Conservation (phyloP, 345 rosid species). For the Boechera divaricarpa region DNA sequence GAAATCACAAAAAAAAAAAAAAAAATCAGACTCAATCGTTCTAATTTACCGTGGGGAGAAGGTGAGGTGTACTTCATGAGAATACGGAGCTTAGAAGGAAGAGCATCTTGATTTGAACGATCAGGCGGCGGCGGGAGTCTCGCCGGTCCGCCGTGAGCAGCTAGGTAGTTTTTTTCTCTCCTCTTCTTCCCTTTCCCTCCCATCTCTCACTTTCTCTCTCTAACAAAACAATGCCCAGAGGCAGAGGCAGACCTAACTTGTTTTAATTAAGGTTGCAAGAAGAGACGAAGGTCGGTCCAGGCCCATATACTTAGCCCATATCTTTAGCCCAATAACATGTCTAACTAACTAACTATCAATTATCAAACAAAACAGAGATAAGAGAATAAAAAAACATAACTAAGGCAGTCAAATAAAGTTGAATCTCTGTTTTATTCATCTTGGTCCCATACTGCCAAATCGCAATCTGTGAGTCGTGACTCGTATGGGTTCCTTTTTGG, state of each 20-base stretch:
- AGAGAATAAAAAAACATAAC: not conserved
- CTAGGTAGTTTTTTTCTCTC: slow-evolving; percentile 82
- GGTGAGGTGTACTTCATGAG: slow-evolving; percentile 65
- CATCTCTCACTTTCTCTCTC: slow-evolving; percentile 50
- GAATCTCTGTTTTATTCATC: not conserved
- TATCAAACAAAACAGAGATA: not conserved
- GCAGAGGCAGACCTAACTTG: slow-evolving; percentile 7
- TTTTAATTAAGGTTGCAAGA: not conserved
- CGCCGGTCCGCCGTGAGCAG: slow-evolving; percentile 76
- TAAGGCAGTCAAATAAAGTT: not conserved
- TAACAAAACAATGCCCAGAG: not conserved
- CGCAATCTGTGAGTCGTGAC: not conserved
- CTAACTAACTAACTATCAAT: not conserved
- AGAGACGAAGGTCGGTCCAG: not conserved
- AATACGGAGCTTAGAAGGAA: slow-evolving; percentile 83
- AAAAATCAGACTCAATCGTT: slow-evolving; percentile 1
- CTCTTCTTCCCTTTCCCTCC: slow-evolving; percentile 82
- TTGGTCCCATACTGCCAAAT: slow-evolving; percentile 15
- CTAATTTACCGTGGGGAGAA: slow-evolving; percentile 38
- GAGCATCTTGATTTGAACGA: slow-evolving; percentile 63
- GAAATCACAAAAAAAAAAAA: not conserved
- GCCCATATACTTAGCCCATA: slow-evolving; percentile 9
- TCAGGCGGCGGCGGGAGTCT: slow-evolving; percentile 92
- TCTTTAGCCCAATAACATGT: slow-evolving; percentile 10
- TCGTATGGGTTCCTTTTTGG: slow-evolving; percentile 24